These are phyloP conservation scores for Volvox carteri DNA, from an alignment of 163 green algal species.

Conservation along the genomic window DNA sequence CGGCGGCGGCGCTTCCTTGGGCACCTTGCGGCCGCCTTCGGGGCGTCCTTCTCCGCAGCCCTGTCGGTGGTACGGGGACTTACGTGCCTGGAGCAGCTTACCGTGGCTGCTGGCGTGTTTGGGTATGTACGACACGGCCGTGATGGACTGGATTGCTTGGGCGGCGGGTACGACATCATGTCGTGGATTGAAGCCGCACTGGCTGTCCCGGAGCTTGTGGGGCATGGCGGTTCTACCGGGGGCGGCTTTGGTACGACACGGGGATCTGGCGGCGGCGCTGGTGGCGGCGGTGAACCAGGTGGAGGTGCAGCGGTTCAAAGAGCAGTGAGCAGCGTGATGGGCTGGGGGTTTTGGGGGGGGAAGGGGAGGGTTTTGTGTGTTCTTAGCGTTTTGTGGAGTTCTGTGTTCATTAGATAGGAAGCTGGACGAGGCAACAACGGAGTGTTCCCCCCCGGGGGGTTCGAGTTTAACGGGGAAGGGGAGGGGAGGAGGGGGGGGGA, in stretches of 20 bases:
- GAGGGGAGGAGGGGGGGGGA: too few relatives aligned
- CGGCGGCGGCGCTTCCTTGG: not conserved
- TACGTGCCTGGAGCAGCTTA: not conserved
- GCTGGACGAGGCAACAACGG: not conserved
- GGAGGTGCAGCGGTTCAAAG: too few relatives aligned
- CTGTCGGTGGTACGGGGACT: not conserved
- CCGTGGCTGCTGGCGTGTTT: not conserved
- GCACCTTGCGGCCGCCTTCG: too few relatives aligned
- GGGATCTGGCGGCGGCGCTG: not conserved
- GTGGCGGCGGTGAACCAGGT: not conserved
- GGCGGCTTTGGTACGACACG: not conserved
- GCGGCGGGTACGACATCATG: not conserved
- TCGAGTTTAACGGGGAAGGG: not conserved
- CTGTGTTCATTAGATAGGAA: not conserved
- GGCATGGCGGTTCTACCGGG: constrained; percentile 17
- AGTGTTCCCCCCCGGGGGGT: not conserved
- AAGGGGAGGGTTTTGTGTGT: not conserved
- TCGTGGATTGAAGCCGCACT: not conserved
- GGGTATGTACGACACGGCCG: not conserved
- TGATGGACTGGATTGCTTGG: not conserved
- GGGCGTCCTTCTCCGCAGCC: too few relatives aligned
- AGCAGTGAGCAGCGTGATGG: not conserved
- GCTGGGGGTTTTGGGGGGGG: not conserved
- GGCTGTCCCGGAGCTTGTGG: constrained; percentile 14
- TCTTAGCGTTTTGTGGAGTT: not conserved